Base-by-base conservation (phyloP, 2,329 filamentous ascomycete genomes). In the Sporothrix pallida region DNA sequence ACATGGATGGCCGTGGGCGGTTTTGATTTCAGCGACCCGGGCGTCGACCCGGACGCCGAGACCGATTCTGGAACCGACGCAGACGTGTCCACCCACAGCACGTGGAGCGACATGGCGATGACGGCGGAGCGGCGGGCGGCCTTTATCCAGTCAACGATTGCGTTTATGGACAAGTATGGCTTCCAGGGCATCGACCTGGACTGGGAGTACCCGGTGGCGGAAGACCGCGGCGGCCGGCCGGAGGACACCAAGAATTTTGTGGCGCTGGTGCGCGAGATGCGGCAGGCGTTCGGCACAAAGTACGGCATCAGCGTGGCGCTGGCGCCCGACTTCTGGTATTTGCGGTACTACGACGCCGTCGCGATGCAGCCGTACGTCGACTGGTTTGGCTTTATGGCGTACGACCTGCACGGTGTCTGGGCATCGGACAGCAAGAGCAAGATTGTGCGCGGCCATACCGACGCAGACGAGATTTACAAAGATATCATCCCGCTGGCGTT, bases 321-420 rank as follows among this genome's bases (percentile, higher is more conserved):
- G 23, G 54, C 54, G 6, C 54, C 54, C 20, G 54, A 58, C 26
- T 58, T 58, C 20, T 58, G 54, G 54, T 31, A 58, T 26, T 23
- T 58, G 15, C 23, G 54, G 10, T 31, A 63, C 12, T 63, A 42
- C 17, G 37, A 63, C n/a, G 60, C 60, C 15, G 37, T 42, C 13
- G 31, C 60, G 5, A 63, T 63, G 60, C 60, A 63, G 31, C 60
- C 26, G 37, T 63, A 63, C 42, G 60, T 63, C 4, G 60, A 63
- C 31, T 63, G 60, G 60, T 63, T 63, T 44, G 60, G 60, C 7
- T 63, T 63, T 63, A 63, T 63, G 60, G 60, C 60, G 9, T 63
- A 63, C 6, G 60, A 63, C n/a, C 60, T 63, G 9, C 60, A 63
- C 17, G 60, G 60, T 10, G 60, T 63, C 2, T 63, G 60, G 54